Evolutionary conservation across 768 basidiomycete genomes (phyloP).

Genomic region (Trametes maxima): DNA sequence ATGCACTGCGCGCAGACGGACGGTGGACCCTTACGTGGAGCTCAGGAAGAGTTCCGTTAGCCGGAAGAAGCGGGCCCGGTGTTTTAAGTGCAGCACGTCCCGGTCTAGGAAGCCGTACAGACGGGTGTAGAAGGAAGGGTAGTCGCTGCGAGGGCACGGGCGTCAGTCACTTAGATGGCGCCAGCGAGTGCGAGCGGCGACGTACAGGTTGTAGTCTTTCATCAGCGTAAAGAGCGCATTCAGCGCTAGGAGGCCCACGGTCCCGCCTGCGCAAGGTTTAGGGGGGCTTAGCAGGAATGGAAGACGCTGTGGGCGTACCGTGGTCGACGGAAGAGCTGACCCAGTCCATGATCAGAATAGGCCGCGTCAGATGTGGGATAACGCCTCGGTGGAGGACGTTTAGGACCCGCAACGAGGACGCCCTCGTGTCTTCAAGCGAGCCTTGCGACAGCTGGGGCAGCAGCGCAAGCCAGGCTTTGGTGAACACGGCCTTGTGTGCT

Average conservation of each 20-base stretch:
- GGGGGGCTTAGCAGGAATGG: background rate
- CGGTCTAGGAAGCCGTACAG: constrained; percentile 89
- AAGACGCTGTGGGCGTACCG: constrained; percentile 47
- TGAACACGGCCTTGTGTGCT: constrained; percentile 82
- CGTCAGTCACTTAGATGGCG: constrained; percentile 4
- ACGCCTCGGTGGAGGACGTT: constrained; percentile 83
- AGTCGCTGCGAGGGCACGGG: constrained; percentile 64
- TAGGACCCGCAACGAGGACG: constrained; percentile 57
- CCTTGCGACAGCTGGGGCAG: constrained; percentile 58
- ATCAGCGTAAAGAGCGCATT: constrained; percentile 92
- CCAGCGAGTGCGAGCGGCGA: constrained; percentile 20
- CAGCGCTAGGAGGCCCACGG: constrained; percentile 83
- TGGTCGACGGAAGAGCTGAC: constrained; percentile 80
- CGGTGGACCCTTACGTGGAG: constrained; percentile 68
- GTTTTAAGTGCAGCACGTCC: constrained; percentile 87
- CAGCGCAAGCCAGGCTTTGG: constrained; percentile 75
- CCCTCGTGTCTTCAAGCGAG: constrained; percentile 36
- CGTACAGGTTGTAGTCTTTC: constrained; percentile 90
- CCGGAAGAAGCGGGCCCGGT: constrained; percentile 94
- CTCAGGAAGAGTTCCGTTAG: constrained; percentile 88
- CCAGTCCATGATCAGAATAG: constrained; percentile 90
- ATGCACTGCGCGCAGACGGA: background rate
- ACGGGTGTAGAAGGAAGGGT: constrained; percentile 91
- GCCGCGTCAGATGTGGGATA: constrained; percentile 79
- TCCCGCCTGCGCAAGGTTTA: constrained; percentile 57